Percentiles rank a stretch among this genome's conserved stretches.
Conservation (phyloP, 163 green algal genomes). For the Chlorella variabilis region DNA sequence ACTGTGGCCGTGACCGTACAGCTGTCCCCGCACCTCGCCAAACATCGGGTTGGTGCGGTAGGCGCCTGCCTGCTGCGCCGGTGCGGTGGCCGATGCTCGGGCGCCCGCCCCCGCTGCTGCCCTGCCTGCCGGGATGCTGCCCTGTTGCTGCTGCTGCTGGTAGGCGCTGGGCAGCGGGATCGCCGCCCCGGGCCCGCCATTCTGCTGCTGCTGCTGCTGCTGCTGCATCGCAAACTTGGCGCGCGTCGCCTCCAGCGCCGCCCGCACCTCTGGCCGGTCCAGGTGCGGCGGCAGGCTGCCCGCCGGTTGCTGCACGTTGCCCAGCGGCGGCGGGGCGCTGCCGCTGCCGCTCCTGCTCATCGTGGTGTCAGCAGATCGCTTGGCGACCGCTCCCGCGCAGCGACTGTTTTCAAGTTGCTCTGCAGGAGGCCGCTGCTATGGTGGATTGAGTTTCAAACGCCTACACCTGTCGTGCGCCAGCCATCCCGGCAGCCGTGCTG, state of each 20-base stretch:
- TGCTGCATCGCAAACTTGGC: constrained; percentile 35
- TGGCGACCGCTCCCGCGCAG: background rate
- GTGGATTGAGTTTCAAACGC: too few relatives aligned
- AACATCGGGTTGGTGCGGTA: constrained; percentile 41
- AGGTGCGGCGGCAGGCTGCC: background rate
- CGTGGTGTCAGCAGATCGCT: background rate
- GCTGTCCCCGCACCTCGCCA: constrained; percentile 29
- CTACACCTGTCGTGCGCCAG: background rate
- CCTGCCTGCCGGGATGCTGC: background rate
- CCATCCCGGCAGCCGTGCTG: too few relatives aligned
- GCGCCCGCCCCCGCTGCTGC: background rate
- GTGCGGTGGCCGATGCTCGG: constrained; percentile 1
- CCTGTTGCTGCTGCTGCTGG: constrained; percentile 8
- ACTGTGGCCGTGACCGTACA: too few relatives aligned
- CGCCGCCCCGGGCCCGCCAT: background rate
- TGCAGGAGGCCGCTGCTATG: too few relatives aligned
- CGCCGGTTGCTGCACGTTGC: background rate
- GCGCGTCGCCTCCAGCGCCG: constrained; percentile 44
- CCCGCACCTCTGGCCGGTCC: constrained; percentile 38
- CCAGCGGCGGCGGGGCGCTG: background rate
- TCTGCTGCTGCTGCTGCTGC: constrained; percentile 20
- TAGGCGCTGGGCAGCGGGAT: background rate
- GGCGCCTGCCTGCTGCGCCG: background rate
- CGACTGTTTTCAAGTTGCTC: background rate
- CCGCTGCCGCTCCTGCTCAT: background rate